Evolutionary conservation across 176 grass and related monocot species (phyloP).

Genomic region (Lolium perenne): DNA sequence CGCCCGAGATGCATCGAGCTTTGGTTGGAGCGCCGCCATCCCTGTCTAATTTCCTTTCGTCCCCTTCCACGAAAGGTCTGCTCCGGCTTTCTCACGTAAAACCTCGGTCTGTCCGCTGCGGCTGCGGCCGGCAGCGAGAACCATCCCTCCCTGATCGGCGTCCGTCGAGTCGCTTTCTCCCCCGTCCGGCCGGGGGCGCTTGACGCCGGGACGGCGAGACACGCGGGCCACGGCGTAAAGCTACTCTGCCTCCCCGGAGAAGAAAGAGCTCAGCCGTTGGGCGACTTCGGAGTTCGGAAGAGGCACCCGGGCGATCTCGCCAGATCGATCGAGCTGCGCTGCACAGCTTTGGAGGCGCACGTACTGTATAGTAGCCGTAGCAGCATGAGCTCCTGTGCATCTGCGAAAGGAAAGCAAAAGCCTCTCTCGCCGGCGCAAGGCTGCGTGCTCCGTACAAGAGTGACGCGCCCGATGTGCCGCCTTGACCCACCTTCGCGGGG

Average conservation of each 20-base stretch:
- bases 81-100: slow-evolving; percentile 29
- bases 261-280: background rate
- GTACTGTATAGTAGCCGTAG: background rate
- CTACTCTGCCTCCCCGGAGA: background rate
- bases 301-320: background rate
- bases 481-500: slow-evolving; percentile 41
- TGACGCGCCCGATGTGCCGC: slow-evolving; percentile 38
- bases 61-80: slow-evolving; percentile 45
- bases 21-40: slow-evolving; percentile 11
- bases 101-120: slow-evolving; percentile 56
- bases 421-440: slow-evolving; percentile 12
- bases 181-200: background rate
- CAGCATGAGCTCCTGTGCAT: background rate
- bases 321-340: slow-evolving; percentile 4
- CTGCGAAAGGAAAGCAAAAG: background rate
- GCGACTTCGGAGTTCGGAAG: background rate
- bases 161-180: slow-evolving; percentile 45
- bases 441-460: slow-evolving; percentile 35
- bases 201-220: slow-evolving; percentile 24
- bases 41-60: background rate
- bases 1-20: slow-evolving; percentile 17
- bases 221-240: slow-evolving; percentile 39
- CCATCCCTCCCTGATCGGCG: background rate
- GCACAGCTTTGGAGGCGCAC: slow-evolving; percentile 29
- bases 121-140: background rate